Evolutionary conservation across 2,329 filamentous ascomycete species (phyloP), one percentile per base, ranked within the genome.

Genomic region (Fusarium luffae): DNA sequence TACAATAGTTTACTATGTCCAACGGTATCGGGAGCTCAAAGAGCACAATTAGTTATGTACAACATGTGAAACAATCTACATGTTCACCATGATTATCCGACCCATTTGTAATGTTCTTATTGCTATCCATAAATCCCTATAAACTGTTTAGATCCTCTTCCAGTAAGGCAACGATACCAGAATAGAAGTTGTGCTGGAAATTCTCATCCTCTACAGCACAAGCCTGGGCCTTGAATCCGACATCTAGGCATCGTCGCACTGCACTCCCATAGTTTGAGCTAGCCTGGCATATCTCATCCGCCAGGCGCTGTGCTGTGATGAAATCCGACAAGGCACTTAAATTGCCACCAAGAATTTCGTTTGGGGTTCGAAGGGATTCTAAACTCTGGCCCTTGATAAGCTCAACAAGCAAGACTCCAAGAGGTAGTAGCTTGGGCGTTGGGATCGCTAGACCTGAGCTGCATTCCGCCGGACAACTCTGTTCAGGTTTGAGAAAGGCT

Each of bases 131-230:
- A 6, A 12, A 6, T 28, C 5, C 27, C 27, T 49, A 49, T 2
- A 54, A 9, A 23, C 27, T 46, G 9, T 25, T 48, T 3, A 54
- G 28, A 5, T 54, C 54, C 9, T 52, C 48, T 16, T 59, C 40
- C 2, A 59, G 8, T 5, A 59, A 14, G 1, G 55, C 60, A 19
- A 63, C 34, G 4, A 63, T 50, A 2, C 43, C 56, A 3, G 30
- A 54, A 18, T 60, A 54, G 10, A 63, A 41, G 5, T 46, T 40
- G 5, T 60, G 56, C 4, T 46, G 49, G 16, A 34, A 60, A 18
- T 54, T 28, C 16, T 63, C 44, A 41, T 41, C 23, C 18, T 49
- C 28, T 7, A 48, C 21, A 11, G 32, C 14, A 10, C 30, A 46
- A 10, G 34, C 37, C 8, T 48, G 19, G 2, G 14, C 23, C 12